These are phyloP conservation scores for Forsythia viridissima DNA, from an alignment of 257 asterid species.

Conservation along the genomic window DNA sequence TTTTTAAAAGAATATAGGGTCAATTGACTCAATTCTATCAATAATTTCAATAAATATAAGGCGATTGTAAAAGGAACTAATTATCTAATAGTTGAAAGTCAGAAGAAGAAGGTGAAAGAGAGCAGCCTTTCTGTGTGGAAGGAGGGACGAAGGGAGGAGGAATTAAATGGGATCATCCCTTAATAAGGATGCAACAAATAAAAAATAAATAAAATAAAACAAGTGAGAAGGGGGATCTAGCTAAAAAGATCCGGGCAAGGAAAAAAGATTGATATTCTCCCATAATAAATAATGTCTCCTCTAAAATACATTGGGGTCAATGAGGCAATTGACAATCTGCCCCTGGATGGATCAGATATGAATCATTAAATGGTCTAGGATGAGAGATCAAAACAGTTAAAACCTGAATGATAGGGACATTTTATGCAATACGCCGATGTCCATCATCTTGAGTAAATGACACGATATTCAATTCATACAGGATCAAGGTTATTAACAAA, in stretches of 20 bases:
- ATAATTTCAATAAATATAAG: neutral
- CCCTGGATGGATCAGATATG: neutral
- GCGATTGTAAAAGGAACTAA: neutral
- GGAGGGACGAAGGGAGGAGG: neutral
- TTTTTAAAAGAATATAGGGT: neutral
- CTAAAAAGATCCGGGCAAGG: neutral
- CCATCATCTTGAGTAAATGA: slow-evolving; percentile 8
- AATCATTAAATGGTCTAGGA: neutral
- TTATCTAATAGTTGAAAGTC: neutral
- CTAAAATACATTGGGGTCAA: neutral
- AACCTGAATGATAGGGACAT: neutral
- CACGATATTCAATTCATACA: neutral
- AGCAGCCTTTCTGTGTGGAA: neutral
- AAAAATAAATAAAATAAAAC: neutral
- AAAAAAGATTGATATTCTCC: neutral
- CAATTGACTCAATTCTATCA: neutral
- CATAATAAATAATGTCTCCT: neutral
- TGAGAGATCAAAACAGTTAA: slow-evolving; percentile 11
- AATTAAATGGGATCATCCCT: neutral
- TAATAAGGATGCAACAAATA: neutral
- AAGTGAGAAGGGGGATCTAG: neutral
- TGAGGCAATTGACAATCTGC: neutral
- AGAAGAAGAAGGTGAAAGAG: neutral
- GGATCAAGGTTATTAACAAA: neutral
- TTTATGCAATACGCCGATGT: slow-evolving; percentile 13